Evolutionary conservation across 805 yeast genomes (phyloP).

Genomic region (Saturnispora besseyi): DNA sequence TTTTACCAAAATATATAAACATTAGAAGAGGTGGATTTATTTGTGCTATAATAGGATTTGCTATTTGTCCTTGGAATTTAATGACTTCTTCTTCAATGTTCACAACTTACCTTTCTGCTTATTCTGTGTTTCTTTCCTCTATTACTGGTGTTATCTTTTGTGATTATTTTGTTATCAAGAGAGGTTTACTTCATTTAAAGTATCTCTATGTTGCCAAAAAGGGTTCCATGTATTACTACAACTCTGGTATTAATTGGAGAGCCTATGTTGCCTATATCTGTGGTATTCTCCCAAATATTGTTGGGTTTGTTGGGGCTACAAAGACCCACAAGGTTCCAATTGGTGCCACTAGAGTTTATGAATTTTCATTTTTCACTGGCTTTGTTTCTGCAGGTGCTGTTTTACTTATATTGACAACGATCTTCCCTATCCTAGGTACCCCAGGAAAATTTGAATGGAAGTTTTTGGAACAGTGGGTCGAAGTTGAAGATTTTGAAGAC

Average conservation of each 20-base stretch:
- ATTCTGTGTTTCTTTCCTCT: slow-evolving; percentile 72
- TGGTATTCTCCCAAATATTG: slow-evolving; percentile 76
- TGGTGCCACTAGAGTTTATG: slow-evolving; percentile 69
- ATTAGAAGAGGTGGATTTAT: slow-evolving; percentile 76
- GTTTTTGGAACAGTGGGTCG: slow-evolving; percentile 56
- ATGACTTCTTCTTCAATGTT: slow-evolving; percentile 60
- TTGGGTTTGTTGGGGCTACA: slow-evolving; percentile 81
- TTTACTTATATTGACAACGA: slow-evolving; percentile 42
- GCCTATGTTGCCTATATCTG: slow-evolving; percentile 72
- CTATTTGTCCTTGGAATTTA: slow-evolving; percentile 79
- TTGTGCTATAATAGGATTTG: slow-evolving; percentile 62
- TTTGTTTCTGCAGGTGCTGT: slow-evolving; percentile 48
- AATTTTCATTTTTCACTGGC: slow-evolving; percentile 71
- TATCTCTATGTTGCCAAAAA: slow-evolving; percentile 51
- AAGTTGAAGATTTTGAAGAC: slow-evolving; percentile 54
- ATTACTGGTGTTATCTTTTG: slow-evolving; percentile 69
- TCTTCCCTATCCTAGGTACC: slow-evolving; percentile 42
- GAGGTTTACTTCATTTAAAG: slow-evolving; percentile 55
- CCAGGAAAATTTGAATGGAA: slow-evolving; percentile 42
- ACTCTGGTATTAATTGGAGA: slow-evolving; percentile 72
- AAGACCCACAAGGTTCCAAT: slow-evolving; percentile 60
- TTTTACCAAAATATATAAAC: slow-evolving; percentile 53
- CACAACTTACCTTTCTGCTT: slow-evolving; percentile 73
- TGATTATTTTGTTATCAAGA: slow-evolving; percentile 64
- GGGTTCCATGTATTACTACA: slow-evolving; percentile 48